These are phyloP conservation scores for Colletotrichum lini DNA, from an alignment of 2,329 filamentous ascomycete genomes.

Conservation along the genomic window DNA sequence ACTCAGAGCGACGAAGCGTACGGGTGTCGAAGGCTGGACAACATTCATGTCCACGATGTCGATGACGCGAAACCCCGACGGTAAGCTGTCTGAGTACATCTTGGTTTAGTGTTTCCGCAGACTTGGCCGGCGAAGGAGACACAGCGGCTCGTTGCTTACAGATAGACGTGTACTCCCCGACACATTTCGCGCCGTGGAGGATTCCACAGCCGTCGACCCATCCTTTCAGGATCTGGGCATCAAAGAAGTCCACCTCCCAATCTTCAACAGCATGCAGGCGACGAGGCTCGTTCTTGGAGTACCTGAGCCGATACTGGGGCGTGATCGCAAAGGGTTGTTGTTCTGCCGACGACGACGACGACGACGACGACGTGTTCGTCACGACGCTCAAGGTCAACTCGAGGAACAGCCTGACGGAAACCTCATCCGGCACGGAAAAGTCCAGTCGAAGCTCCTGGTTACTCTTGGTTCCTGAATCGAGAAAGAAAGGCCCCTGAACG, in stretches of 20 bases:
- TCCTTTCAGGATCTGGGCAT: not conserved
- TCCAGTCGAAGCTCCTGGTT: conserved; percentile 8
- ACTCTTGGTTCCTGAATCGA: not conserved
- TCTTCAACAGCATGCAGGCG: not conserved
- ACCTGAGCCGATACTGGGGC: conserved; percentile 13
- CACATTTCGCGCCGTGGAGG: conserved; percentile 8
- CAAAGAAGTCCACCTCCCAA: conserved; percentile 21
- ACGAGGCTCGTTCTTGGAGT: not conserved
- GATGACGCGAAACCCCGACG: conserved; percentile 47
- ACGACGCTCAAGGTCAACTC: conserved; percentile 25
- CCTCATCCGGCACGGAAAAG: not conserved
- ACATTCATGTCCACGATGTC: conserved; percentile 56
- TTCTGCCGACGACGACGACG: not conserved
- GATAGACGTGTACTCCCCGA: conserved; percentile 9
- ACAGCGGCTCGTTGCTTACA: not conserved
- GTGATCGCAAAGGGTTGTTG: conserved; percentile 5
- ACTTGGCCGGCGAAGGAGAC: too few relatives aligned
- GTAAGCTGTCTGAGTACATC: not conserved
- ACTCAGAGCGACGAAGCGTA: conserved; percentile 60
- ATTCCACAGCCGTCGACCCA: conserved; percentile 22
- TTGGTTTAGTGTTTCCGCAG: not conserved
- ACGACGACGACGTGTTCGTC: too few relatives aligned
- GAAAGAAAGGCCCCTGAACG: conserved; percentile 26
- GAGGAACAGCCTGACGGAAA: conserved; percentile 16
- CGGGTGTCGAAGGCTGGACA: conserved; percentile 52